Base-by-base conservation (phyloP, 805 yeast genomes). In the Barnettozyma sp. region DNA sequence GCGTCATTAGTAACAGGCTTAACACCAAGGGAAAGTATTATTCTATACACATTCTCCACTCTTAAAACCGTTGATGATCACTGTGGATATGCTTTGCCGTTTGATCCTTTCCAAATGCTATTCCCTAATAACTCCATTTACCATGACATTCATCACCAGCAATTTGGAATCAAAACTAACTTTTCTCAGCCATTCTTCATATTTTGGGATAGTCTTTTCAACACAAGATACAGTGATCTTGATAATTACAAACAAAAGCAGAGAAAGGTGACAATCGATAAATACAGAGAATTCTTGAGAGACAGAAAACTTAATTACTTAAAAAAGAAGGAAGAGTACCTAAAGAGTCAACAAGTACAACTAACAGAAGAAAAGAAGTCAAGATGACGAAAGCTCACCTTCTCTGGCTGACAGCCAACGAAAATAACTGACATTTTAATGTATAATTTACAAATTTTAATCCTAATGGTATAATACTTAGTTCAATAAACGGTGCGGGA, bases 11-110 rank as follows among this genome's bases (percentile, higher is more conserved):
- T 74, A 7, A 71, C 82, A 2, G 66, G 70, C 3, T 65, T 92
- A 43, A 63, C 82, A 3, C 82, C 86, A 32, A 76, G 95, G 39
- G 97, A 92, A 61, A 65, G 80, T 34, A 63, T 82, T 16, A 46
- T 82, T 10, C 63, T 92, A 37, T 92, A 69, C 61, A 77, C 90
- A 2, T 85, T 92, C 57, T 84, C 96, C 12, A 92, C 98, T 2
- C 60, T 92, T 73, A 92, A 92, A 60, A 92, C 98, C 1, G 95
- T 92, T 33, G 97, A 92, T 58, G 98, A 92, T 59, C 98, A 92
- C 62, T 92, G 97, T 60, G 98, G 98, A n/a, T 92, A 90, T 59
- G 77, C 88, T 20, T 66, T 92, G 38, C 97, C 97, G 12, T 82
- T 66, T 58, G 98, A 92, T 59, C 77, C 88, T 16, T 82, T 92